These are phyloP conservation scores for Hypomontagnella submonticulosa DNA, from an alignment of 495 filamentous ascomycete species.

Conservation along the genomic window DNA sequence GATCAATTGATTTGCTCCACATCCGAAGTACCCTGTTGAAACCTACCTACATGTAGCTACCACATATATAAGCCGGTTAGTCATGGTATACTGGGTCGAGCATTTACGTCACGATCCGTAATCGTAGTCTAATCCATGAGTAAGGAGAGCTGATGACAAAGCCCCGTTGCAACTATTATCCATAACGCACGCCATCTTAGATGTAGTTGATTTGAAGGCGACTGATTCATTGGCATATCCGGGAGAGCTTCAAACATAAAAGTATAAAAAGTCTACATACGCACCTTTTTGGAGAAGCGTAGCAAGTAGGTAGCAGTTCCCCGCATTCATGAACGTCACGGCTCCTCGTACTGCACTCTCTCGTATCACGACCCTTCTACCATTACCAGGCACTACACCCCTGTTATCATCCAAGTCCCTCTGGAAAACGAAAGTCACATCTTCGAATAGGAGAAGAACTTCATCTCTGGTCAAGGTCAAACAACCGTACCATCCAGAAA, in stretches of 20 bases:
- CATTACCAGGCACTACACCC: neutral
- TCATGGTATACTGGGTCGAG: neutral
- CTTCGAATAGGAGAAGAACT: conserved; percentile 4
- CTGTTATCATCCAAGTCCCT: neutral
- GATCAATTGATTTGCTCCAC: neutral
- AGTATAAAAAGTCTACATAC: neutral
- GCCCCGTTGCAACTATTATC: conserved; percentile 6
- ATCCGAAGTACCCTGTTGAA: too few relatives aligned
- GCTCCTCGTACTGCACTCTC: conserved; percentile 6
- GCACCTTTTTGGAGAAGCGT: neutral
- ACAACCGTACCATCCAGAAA: neutral
- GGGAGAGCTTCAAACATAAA: conserved; percentile 7
- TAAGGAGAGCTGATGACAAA: conserved; percentile 31
- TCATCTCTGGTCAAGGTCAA: neutral
- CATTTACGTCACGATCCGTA: conserved; percentile 45
- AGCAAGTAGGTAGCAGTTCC: conserved; percentile 10
- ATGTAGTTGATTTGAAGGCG: conserved; percentile 17
- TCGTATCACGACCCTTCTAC: conserved; percentile 7
- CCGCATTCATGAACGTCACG: conserved; percentile 34
- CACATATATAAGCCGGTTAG: conserved; percentile 7
- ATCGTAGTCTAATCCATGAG: conserved; percentile 31
- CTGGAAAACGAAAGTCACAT: neutral
- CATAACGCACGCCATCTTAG: conserved; percentile 28
- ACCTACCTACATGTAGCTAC: too few relatives aligned
- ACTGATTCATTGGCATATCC: neutral